Evolutionary conservation across 148 eudicot genomes (phyloP).

Genomic region (Rhododendron henanense): DNA sequence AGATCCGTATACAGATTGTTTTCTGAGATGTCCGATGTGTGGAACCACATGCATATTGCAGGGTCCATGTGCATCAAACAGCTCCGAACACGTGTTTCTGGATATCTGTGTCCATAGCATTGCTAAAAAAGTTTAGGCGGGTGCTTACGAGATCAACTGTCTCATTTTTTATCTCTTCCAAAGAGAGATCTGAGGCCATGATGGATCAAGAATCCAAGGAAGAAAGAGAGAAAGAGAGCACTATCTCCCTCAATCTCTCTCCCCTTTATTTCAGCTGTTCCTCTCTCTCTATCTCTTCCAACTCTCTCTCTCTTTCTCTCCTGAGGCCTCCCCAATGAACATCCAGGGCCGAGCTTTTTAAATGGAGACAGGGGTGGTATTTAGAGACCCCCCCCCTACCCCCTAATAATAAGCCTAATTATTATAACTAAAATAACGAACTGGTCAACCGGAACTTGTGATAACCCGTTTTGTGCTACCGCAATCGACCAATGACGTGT

Average conservation of each 20-base stretch:
- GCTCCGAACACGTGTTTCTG: neutral
- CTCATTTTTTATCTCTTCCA: constrained; percentile 49
- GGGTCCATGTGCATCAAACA: neutral
- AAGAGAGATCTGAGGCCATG: constrained; percentile 26
- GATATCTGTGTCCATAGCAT: neutral
- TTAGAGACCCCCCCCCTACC: neutral
- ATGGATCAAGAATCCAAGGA: neutral
- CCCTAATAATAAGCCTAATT: neutral
- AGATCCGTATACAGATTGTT: neutral
- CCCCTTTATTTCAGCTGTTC: neutral
- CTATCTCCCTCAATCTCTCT: constrained; percentile 9
- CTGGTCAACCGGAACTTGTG: constrained; percentile 3
- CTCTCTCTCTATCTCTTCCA: neutral
- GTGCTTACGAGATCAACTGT: constrained; percentile 55
- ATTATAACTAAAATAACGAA: constrained; percentile 3
- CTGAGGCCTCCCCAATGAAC: neutral
- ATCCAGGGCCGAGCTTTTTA: neutral
- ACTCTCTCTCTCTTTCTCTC: neutral
- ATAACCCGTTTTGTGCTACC: neutral
- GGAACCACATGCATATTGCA: neutral
- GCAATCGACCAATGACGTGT: neutral
- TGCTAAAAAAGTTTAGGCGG: neutral
- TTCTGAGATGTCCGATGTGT: neutral
- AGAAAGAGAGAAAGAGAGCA: constrained; percentile 14
- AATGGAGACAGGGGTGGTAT: neutral